Conservation (phyloP, 768 basidiomycete species). For the Boletus sp. region DNA sequence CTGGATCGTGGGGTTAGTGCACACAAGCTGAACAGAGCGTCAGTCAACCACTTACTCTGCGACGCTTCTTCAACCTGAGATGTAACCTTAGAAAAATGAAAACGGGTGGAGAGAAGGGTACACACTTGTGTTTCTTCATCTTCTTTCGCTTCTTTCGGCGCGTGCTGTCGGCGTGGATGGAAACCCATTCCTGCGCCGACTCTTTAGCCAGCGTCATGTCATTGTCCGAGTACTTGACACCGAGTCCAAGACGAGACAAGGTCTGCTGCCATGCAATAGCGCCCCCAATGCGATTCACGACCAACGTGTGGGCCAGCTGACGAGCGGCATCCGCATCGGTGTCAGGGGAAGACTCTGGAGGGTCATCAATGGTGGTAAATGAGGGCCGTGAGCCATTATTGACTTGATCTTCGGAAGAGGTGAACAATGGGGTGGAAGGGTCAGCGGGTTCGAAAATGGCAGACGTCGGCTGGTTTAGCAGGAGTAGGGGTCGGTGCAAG, state of each 20-base stretch:
- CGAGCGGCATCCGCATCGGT: slow-evolving; percentile 79
- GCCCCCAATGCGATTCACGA: slow-evolving; percentile 60
- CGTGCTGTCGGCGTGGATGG: slow-evolving; percentile 72
- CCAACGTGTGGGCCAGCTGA: slow-evolving; percentile 71
- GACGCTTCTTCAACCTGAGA: slow-evolving; percentile 79
- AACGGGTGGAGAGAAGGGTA: slow-evolving; percentile 14
- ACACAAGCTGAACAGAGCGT: neutral
- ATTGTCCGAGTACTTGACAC: slow-evolving; percentile 46
- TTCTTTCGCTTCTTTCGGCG: slow-evolving; percentile 87
- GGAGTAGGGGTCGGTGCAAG: slow-evolving; percentile 72
- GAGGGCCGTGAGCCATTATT: slow-evolving; percentile 26
- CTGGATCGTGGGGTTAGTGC: slow-evolving; percentile 31
- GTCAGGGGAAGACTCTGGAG: slow-evolving; percentile 53
- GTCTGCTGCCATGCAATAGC: slow-evolving; percentile 67
- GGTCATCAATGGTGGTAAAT: slow-evolving; percentile 37
- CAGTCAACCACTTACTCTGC: slow-evolving; percentile 59
- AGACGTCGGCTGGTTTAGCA: slow-evolving; percentile 58
- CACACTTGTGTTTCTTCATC: slow-evolving; percentile 97
- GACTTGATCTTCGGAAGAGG: slow-evolving; percentile 19
- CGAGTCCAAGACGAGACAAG: slow-evolving; percentile 61
- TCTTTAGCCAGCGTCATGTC: slow-evolving; percentile 51
- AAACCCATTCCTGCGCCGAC: slow-evolving; percentile 58
- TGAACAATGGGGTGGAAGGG: slow-evolving; percentile 17
- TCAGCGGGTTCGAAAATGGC: slow-evolving; percentile 45
- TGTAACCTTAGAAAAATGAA: slow-evolving; percentile 6